Conservation (phyloP, 495 filamentous ascomycete genomes). For the Staphylotrichum longicolle region DNA sequence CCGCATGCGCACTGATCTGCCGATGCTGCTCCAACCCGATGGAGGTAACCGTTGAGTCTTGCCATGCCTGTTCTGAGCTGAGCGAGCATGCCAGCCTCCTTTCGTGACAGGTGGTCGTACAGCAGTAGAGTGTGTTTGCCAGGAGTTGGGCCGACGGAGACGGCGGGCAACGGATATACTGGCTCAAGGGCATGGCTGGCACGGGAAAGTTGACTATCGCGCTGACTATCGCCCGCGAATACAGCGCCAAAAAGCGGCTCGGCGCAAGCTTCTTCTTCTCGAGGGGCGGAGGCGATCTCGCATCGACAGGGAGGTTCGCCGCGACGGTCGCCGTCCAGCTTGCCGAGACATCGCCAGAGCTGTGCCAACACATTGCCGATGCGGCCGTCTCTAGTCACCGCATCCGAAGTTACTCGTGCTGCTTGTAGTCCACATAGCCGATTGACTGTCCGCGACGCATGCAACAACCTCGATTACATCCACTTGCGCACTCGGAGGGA, state of each 20-base stretch:
- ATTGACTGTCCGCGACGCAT: no score
- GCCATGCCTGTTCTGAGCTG: no score
- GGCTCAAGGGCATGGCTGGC: neutral
- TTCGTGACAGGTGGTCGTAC: no score
- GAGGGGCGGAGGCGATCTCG: neutral
- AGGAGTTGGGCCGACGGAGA: neutral
- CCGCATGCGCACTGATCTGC: no score
- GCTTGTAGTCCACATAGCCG: no score
- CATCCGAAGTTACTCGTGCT: no score
- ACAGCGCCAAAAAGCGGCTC: neutral
- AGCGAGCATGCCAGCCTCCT: no score
- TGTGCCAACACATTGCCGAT: neutral
- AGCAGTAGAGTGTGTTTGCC: no score
- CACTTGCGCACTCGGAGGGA: no score
- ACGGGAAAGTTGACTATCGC: neutral
- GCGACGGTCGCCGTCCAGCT: neutral
- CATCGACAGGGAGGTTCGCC: neutral
- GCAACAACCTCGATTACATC: no score
- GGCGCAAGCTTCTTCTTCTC: constrained; percentile 4
- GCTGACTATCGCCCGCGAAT: neutral
- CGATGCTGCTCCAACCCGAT: no score
- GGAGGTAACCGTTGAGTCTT: no score
- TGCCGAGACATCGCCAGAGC: neutral
- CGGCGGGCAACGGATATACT: neutral
- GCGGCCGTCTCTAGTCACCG: neutral